These are phyloP conservation scores for Globisporangium radiosum DNA, from an alignment of 352 stramenopile species.

Conservation along the genomic window DNA sequence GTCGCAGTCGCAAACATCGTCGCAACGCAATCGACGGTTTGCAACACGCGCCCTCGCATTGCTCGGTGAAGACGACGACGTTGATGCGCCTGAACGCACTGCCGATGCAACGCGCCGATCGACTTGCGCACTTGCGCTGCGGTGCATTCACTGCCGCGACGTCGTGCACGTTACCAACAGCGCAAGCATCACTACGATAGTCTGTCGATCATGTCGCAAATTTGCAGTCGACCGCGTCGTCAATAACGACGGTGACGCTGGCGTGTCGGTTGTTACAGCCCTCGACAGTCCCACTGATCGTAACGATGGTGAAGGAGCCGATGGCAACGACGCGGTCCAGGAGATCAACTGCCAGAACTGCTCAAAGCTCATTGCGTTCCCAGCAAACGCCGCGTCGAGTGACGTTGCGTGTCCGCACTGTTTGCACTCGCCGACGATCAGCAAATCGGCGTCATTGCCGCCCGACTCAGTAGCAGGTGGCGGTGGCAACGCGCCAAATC, in stretches of 20 bases:
- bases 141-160: slow-evolving; percentile 56
- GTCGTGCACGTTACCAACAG: slow-evolving; percentile 31
- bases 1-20: slow-evolving; percentile 37
- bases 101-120: neutral
- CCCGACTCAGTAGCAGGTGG: neutral
- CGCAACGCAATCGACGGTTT: slow-evolving; percentile 10
- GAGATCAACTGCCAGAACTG: slow-evolving; percentile 60
- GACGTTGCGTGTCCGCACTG: slow-evolving; percentile 73
- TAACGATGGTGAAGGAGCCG: slow-evolving; percentile 15
- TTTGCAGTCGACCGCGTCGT: slow-evolving; percentile 16
- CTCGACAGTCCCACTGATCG: slow-evolving; percentile 4
- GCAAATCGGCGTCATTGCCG: slow-evolving; percentile 19
- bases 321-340: slow-evolving; percentile 5
- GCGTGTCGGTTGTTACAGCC: no score
- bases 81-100: slow-evolving; percentile 20
- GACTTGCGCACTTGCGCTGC: slow-evolving; percentile 19
- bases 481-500: no score
- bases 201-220: slow-evolving; percentile 46
- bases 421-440: slow-evolving; percentile 43
- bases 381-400: slow-evolving; percentile 24
- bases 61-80: slow-evolving; percentile 36
- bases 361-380: slow-evolving; percentile 40
- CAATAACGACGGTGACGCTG: no score
- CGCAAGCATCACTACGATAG: slow-evolving; percentile 21
- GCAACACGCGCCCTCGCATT: slow-evolving; percentile 28